phyloP scores from a whole-genome alignment of 495 filamentous ascomycete species.

The Endocarpon pusillum region DNA sequence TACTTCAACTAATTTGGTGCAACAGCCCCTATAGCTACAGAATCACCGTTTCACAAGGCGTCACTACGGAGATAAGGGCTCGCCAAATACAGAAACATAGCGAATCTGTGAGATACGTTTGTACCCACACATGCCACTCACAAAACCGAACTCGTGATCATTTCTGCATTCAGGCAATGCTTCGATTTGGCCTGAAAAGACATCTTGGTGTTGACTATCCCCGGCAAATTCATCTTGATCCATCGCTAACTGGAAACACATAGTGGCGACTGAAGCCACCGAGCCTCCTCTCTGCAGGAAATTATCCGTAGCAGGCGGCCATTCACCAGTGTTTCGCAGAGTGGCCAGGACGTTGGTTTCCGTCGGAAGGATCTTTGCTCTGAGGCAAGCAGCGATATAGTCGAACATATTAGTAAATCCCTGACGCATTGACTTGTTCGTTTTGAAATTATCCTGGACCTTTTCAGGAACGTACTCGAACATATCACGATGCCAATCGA shows the following conservation, averaged over 20 bases:
- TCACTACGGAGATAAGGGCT: too few species aligned
- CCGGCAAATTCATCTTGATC: conserved; percentile 10
- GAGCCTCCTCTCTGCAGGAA: conserved; percentile 8
- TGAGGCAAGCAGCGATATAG: conserved; percentile 5
- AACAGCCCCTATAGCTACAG: too few species aligned
- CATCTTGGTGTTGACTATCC: conserved; percentile 4
- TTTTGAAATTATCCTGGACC: neutral
- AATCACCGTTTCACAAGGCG: too few species aligned
- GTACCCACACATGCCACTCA: conserved; percentile 8
- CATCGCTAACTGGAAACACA: conserved; percentile 8
- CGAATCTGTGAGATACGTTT: too few species aligned
- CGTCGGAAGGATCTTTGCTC: conserved; percentile 3
- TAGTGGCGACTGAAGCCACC: conserved; percentile 4
- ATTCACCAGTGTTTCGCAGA: conserved; percentile 3
- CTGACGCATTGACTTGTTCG: conserved; percentile 8
- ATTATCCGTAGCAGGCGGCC: conserved; percentile 5
- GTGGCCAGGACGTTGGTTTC: conserved; percentile 3
- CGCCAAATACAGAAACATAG: too few species aligned
- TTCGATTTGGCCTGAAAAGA: conserved; percentile 5
- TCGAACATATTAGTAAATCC: conserved; percentile 7
- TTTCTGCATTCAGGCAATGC: conserved; percentile 9
- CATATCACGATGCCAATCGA: neutral
- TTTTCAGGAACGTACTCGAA: neutral
- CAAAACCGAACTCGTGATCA: conserved; percentile 15
- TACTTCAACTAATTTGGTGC: too few species aligned